A percentile compares a stretch with the other conserved stretches of the same genome.
Evolutionary conservation across 192 early-diverging fungal species (phyloP).

Genomic region (Coemansia sp.): DNA sequence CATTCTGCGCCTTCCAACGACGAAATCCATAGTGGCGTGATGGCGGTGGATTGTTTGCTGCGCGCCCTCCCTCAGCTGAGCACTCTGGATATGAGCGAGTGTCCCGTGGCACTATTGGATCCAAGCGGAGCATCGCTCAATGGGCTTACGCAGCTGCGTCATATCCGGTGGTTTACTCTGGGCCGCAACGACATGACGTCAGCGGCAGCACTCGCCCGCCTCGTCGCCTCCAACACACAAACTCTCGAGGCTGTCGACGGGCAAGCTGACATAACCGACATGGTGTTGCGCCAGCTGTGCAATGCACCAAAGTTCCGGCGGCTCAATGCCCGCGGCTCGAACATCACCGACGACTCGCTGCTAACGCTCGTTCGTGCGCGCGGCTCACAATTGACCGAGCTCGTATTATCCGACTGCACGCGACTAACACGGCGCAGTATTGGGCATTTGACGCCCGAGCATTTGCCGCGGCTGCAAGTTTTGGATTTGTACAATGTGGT

Average conservation of each 20-base stretch:
- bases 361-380: slow-evolving; percentile 25
- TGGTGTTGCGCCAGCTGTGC: slow-evolving; percentile 27
- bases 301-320: slow-evolving; percentile 24
- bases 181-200: slow-evolving; percentile 53
- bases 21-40: slow-evolving; percentile 35
- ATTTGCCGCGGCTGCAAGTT: slow-evolving; percentile 26
- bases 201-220: slow-evolving; percentile 22
- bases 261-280: slow-evolving; percentile 35
- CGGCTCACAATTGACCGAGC: slow-evolving; percentile 28
- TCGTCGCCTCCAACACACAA: slow-evolving; percentile 29
- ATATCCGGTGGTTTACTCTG: slow-evolving; percentile 41
- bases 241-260: slow-evolving; percentile 32
- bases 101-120: slow-evolving; percentile 27
- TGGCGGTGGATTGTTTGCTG: slow-evolving; percentile 30
- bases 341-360: slow-evolving; percentile 41
- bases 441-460: slow-evolving; percentile 31
- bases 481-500: slow-evolving; percentile 50
- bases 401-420: slow-evolving; percentile 46
- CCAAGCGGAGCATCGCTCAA: slow-evolving; percentile 5
- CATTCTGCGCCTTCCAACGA: slow-evolving; percentile 31
- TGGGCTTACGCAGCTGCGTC: slow-evolving; percentile 19
- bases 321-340: slow-evolving; percentile 44
- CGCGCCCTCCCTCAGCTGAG: slow-evolving; percentile 25
- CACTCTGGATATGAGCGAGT: slow-evolving; percentile 48
- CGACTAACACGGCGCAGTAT: slow-evolving; percentile 44